Base-by-base conservation (phyloP, 2,329 filamentous ascomycete genomes). In the Passalora sequoiae region DNA sequence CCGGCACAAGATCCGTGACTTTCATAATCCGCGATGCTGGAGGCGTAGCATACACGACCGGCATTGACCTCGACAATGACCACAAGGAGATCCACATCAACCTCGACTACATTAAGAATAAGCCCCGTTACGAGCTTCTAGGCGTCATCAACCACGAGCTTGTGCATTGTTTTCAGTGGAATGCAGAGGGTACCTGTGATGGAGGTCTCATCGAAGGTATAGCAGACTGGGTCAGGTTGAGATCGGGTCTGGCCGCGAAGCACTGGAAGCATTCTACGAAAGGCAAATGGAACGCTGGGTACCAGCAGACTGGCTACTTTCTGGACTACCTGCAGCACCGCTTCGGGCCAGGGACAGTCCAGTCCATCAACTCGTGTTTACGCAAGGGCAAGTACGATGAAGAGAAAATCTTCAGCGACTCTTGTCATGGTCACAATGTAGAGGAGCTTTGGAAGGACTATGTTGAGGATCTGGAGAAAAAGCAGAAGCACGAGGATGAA, bases 41-140 rank as follows among this genome's bases (percentile, higher is more conserved):
- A 36, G 91, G 91, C 38, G 86, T 97, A 4, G 91, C 91, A 15
- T 94, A 96, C 69, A 96, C 91, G 1, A 88, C 79, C 0, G 86
- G 87, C 50, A 77, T 72, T 7, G 83, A 89, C 28, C 75, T 94
- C 8, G 89, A 95, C 66, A 55, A 74, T 49, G 85, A 92, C 60
- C 88, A 95, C 72, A 96, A 96, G 62, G 89, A 95, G 64, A 92
- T 96, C 50, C 88, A 96, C 67, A 75, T 97, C 65, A 89, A 81
- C 12, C 78, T 91, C 1, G 69, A 75, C 35, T 95, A 96, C 69
- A 80, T 95, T 54, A 59, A 63, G 2, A 38, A 51, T 27, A 66
- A 58, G 50, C 66, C 74, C n/a, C 50, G 60, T n/a, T 40, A 56
- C 5, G 63, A 97, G 68, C 80, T 96, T 46, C 69, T 78, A 13